These are phyloP conservation scores for Priceomyces fermenticarens DNA, from an alignment of 805 yeast genomes.

Conservation along the genomic window DNA sequence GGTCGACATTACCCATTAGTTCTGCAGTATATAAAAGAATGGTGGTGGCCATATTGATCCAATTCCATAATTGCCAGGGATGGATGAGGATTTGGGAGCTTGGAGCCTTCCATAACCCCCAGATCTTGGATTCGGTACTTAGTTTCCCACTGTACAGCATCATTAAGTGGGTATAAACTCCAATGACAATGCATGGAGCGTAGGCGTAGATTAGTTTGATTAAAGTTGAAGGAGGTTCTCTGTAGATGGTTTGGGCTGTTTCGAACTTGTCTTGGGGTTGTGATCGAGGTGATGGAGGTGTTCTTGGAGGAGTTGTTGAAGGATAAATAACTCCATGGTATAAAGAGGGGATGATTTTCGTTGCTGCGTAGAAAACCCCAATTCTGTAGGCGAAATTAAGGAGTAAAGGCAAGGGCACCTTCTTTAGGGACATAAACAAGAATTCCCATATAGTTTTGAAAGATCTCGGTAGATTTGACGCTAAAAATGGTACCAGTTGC, in stretches of 20 bases:
- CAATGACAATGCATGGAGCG: constrained; percentile 91
- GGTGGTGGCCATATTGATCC: constrained; percentile 86
- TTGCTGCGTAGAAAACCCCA: constrained; percentile 85
- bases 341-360: constrained; percentile 85
- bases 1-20: constrained; percentile 44
- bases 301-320: constrained; percentile 34
- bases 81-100: constrained; percentile 33
- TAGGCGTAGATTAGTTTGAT: constrained; percentile 74
- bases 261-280: neutral
- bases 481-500: constrained; percentile 40
- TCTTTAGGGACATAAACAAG: constrained; percentile 48
- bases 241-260: constrained; percentile 6
- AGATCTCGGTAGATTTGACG: constrained; percentile 52
- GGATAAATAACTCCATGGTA: constrained; percentile 40
- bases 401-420: constrained; percentile 77
- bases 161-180: constrained; percentile 92
- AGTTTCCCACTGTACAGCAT: constrained; percentile 81
- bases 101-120: constrained; percentile 49
- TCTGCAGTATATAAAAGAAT: constrained; percentile 79
- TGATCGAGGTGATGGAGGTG: constrained; percentile 34
- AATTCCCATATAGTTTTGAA: constrained; percentile 55
- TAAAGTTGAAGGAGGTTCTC: constrained; percentile 29
- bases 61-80: constrained; percentile 97
- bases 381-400: constrained; percentile 82
- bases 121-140: constrained; percentile 57